These are phyloP conservation scores for Populus nigra DNA, from an alignment of 345 rosid genomes.

Conservation along the genomic window DNA sequence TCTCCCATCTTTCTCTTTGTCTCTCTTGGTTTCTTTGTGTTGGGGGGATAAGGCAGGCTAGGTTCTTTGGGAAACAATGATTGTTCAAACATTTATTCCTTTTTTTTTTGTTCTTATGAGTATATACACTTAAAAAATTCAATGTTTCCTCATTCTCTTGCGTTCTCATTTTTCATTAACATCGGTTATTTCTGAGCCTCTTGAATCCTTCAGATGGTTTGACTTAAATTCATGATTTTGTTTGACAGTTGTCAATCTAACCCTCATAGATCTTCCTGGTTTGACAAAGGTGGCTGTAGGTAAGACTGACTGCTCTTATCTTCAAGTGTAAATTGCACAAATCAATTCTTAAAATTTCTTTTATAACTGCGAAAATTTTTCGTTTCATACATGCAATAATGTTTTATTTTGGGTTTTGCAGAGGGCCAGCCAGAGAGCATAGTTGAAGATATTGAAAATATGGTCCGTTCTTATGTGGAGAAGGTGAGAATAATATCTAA, in stretches of 20 bases:
- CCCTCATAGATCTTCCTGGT: slow-evolving; percentile 99
- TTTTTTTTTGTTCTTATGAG: not conserved
- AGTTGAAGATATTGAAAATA: slow-evolving; percentile 90
- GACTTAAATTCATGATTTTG: slow-evolving; percentile 15
- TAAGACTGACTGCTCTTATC: slow-evolving; percentile 33
- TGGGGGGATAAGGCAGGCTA: not conserved
- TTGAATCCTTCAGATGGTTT: slow-evolving; percentile 11
- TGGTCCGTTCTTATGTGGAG: slow-evolving; percentile 99
- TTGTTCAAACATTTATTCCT: slow-evolving; percentile 2
- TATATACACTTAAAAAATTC: not conserved
- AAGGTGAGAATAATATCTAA: slow-evolving; percentile 53
- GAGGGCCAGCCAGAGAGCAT: slow-evolving; percentile 91
- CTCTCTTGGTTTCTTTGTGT: not conserved
- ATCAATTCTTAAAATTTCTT: not conserved
- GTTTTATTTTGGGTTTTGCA: slow-evolving; percentile 39
- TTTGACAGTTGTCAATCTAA: slow-evolving; percentile 88
- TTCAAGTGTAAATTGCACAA: not conserved
- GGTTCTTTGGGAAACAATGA: not conserved
- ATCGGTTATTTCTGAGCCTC: not conserved
- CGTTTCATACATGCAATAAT: slow-evolving; percentile 9
- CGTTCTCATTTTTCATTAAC: not conserved
- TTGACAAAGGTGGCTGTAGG: slow-evolving; percentile 99
- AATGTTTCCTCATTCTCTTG: not conserved
- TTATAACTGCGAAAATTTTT: not conserved
- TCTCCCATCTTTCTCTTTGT: not conserved